Evolutionary conservation across 306 rosid genomes (phyloP).

Genomic region (Dalbergia cultrata): DNA sequence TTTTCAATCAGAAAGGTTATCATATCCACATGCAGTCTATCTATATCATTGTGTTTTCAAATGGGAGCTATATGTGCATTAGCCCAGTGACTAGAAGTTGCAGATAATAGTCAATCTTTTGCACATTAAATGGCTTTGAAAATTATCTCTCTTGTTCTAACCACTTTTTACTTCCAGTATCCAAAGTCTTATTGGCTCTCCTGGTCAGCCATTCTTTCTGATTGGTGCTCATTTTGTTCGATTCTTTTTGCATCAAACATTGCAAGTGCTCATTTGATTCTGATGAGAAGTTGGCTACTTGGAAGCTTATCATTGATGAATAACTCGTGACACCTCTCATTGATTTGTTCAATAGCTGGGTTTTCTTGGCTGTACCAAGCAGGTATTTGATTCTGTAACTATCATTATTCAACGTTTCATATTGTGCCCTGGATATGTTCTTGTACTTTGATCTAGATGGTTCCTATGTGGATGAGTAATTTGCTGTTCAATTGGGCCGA

Average conservation of each 20-base stretch:
- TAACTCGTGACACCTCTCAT: slow-evolving; percentile 21
- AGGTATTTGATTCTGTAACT: slow-evolving; percentile 39
- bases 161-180: slow-evolving; percentile 38
- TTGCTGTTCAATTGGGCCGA: slow-evolving; percentile 38
- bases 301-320: slow-evolving; percentile 26
- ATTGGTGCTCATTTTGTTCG: slow-evolving; percentile 39
- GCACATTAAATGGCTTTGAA: slow-evolving; percentile 18
- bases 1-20: not conserved
- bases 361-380: not conserved
- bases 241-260: slow-evolving; percentile 35
- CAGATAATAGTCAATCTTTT: slow-evolving; percentile 31
- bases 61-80: not conserved
- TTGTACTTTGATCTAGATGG: slow-evolving; percentile 21
- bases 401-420: slow-evolving; percentile 19
- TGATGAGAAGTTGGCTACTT: slow-evolving; percentile 32
- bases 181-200: slow-evolving; percentile 39
- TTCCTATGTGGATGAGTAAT: slow-evolving; percentile 20
- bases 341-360: slow-evolving; percentile 28
- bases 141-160: slow-evolving; percentile 33
- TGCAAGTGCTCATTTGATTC: slow-evolving; percentile 30
- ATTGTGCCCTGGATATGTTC: slow-evolving; percentile 23
- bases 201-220: slow-evolving; percentile 39
- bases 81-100: slow-evolving; percentile 33
- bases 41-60: slow-evolving; percentile 23
- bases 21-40: not conserved